These are phyloP conservation scores for Tuber microsphaerosporum DNA, from an alignment of 495 filamentous ascomycete species.

Conservation along the genomic window DNA sequence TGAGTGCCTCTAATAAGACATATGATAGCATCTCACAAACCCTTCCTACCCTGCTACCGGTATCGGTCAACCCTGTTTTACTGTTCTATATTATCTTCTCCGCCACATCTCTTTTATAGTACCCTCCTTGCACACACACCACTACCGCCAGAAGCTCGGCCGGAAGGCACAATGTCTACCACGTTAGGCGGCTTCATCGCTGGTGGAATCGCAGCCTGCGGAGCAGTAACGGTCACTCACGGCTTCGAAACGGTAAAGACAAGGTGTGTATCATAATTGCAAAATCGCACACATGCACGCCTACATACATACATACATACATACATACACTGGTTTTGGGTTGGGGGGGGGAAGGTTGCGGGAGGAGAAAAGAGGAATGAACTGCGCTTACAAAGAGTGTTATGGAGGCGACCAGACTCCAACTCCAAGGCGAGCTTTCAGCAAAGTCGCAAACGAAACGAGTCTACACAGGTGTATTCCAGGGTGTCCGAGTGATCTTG, in stretches of 20 bases:
- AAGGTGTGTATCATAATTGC: constrained; percentile 51
- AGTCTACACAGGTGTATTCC: constrained; percentile 85
- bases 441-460: constrained; percentile 71
- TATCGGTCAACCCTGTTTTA: background rate
- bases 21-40: background rate
- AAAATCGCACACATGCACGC: background rate
- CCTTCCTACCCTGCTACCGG: background rate
- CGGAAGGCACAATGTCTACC: constrained; percentile 30
- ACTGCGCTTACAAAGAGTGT: constrained; percentile 19
- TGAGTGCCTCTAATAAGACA: background rate
- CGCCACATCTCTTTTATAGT: background rate
- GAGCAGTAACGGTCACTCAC: constrained; percentile 95
- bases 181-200: constrained; percentile 65
- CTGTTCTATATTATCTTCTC: background rate
- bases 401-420: constrained; percentile 54
- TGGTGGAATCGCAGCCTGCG: constrained; percentile 91
- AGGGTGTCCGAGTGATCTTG: constrained; percentile 83
- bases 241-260: constrained; percentile 99
- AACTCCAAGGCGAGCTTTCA: constrained; percentile 94
- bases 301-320: background rate
- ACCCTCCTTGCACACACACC: background rate
- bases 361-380: background rate
- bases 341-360: too few relatives aligned
- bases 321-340: background rate
- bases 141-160: background rate